Evolutionary conservation across 441 rosid genomes (phyloP).

Genomic region (Breynia disticha): DNA sequence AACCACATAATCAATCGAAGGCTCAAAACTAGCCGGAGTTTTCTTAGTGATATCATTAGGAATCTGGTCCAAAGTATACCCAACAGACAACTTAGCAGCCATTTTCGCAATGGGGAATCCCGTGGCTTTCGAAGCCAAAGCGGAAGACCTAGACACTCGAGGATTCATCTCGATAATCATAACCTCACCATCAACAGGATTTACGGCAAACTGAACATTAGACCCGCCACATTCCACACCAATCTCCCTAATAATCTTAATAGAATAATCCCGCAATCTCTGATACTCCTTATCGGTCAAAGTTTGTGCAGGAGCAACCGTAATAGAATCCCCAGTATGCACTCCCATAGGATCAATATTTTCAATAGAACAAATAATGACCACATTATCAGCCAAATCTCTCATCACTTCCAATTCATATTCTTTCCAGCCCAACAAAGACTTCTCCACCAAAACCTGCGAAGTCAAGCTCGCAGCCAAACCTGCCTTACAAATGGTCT

Average conservation of each 20-base stretch:
- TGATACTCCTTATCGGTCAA: constrained; percentile 88
- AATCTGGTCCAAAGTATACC: constrained; percentile 88
- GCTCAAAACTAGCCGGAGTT: constrained; percentile 97
- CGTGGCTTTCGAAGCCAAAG: constrained; percentile 93
- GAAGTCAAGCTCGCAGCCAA: constrained; percentile 75
- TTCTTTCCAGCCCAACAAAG: constrained; percentile 88
- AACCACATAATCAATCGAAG: constrained; percentile 95
- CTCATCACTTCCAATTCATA: constrained; percentile 95
- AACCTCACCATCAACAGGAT: constrained; percentile 93
- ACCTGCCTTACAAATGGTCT: constrained; percentile 70
- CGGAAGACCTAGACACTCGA: constrained; percentile 87
- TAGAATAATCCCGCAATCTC: constrained; percentile 77
- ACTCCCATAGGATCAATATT: constrained; percentile 98
- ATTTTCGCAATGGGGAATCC: constrained; percentile 98
- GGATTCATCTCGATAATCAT: constrained; percentile 99
- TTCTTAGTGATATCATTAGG: constrained; percentile 94
- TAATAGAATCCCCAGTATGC: constrained; percentile 93
- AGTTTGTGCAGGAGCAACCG: constrained; percentile 95
- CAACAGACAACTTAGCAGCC: constrained; percentile 94
- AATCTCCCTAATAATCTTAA: constrained; percentile 87
- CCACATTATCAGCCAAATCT: constrained; percentile 93
- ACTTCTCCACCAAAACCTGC: constrained; percentile 91
- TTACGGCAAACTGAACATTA: constrained; percentile 90
- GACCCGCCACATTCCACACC: constrained; percentile 99
- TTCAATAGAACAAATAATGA: constrained; percentile 88